Evolutionary conservation across 371 early-diverging fungal species (phyloP), one percentile per base, ranked within the genome.

Genomic region (Syncephalastrum monosporum): DNA sequence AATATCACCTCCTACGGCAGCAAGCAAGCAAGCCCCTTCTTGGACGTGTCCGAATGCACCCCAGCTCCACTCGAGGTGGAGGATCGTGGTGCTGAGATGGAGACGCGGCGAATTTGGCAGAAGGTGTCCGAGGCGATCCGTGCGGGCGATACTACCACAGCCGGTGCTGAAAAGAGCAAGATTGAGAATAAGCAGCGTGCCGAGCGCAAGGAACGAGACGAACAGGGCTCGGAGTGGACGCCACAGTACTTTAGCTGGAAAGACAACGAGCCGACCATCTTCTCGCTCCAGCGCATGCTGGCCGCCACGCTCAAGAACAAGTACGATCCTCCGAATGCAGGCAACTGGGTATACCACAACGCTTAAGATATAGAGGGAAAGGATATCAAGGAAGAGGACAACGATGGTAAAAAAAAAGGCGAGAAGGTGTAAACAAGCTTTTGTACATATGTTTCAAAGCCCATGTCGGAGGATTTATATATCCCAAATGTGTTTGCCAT

Each of bases 141-240:
- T 42, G 69, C 64, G 29, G 83, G 84, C 51, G 85, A 91, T 64
- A 88, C 81, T 54, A 75, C 69, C 14, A 70, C 75, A 0, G 92
- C 92, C 1, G 81, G 88, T 10, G 59, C 66, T 17, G 82, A 85
- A 56, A 91, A 91, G 72, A 69, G 82, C 23, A 83, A 70, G 48
- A 82, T 91, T 46, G 92, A 91, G 59, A 88, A 88, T 42, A 71
- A 78, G 21, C 88, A 91, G 61, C 77, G 92, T 15, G 78, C 75
- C 12, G 64, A 88, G 65, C 78, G 79, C 23, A 79, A 78, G 55
- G 77, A 73, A 42, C 82, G 92, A 17, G 74, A 77, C 12, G 88
- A 82, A 29, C 61, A 68, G 25, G 74, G 71, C 19, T 65, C 74
- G 27, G 69, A 71, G 52, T 91, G 91, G 87, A 69, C 67, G 44